Evolutionary conservation across 1,139 yeast genomes (phyloP).

Genomic region (Petasospora fabianii): DNA sequence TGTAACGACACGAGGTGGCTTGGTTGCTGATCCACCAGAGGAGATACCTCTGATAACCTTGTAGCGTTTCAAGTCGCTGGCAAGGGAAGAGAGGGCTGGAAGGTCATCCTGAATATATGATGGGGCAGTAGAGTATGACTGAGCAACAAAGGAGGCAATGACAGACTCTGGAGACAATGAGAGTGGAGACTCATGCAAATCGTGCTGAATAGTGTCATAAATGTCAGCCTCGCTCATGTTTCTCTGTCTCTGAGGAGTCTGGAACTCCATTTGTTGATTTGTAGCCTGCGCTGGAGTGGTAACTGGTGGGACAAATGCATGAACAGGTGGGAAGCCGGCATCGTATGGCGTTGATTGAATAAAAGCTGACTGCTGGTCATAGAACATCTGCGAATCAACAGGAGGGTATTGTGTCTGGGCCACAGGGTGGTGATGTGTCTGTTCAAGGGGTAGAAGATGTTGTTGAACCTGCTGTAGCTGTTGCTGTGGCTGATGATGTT

Average conservation of each 20-base stretch:
- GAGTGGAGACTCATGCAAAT: constrained; percentile 14
- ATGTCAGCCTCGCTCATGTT: constrained; percentile 17
- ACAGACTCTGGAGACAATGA: constrained; percentile 19
- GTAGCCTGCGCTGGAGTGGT: constrained; percentile 7
- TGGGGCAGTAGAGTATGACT: constrained; percentile 8
- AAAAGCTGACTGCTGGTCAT: not conserved
- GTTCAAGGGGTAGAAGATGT: constrained; percentile 1
- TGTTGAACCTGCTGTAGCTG: constrained; percentile 4
- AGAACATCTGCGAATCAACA: not conserved
- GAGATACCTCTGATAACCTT: constrained; percentile 53
- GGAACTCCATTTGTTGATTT: constrained; percentile 1
- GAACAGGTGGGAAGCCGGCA: constrained; percentile 16
- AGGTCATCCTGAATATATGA: constrained; percentile 7
- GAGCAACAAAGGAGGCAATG: constrained; percentile 6
- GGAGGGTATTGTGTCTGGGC: not conserved
- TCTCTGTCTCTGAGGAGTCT: constrained; percentile 13
- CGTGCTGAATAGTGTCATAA: constrained; percentile 5
- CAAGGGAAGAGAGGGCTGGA: not conserved
- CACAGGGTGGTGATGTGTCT: not conserved
- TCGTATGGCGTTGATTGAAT: constrained; percentile 2
- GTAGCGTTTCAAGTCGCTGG: constrained; percentile 29
- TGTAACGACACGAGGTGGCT: constrained; percentile 45
- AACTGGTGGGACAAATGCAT: constrained; percentile 14
- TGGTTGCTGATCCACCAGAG: constrained; percentile 54
- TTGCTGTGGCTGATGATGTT: not conserved